Evolutionary conservation across 2,329 filamentous ascomycete species (phyloP), one percentile per base, ranked within the genome.

Genomic region (Cytospora piceae): DNA sequence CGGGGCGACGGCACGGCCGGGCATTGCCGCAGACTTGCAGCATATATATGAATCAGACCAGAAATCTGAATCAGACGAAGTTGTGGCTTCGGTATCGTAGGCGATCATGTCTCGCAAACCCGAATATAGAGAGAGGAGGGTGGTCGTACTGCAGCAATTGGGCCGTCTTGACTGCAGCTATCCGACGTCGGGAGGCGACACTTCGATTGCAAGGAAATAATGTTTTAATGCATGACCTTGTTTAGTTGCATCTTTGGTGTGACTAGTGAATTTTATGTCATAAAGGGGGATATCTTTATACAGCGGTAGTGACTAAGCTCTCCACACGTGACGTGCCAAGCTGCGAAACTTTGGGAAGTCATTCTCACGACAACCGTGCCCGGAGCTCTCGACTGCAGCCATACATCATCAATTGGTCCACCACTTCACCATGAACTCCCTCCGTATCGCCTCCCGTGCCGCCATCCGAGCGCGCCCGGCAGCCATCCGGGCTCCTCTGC

Each of bases 381-480:
- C 72, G 69, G 70, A 72, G 83, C 83, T 83, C 79, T 77, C 78
- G 76, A 56, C 59, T 63, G 59, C 55, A 77, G 80, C 78, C 78
- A 72, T 73, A 65, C 60, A 63, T 52, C 74, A 74, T 75, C 80
- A 81, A 83, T 82, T 82, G 78, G 76, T 78, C 78, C 75, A 78
- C 76, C 77, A 79, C 71, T 76, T 75, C 84, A 87, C 81, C 83
- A 98, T 98, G 94, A 97, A 93, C 88, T 91, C 93, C 81, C 83
- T 97, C 83, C 93, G 94, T 82, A 85, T 97, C 82, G 92, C 93
- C 85, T 65, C 63, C 66, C 91, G 94, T 82, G 87, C 89, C 81
- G 94, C 93, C 83, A 86, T 97, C 80, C 87, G 93, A 82, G 92
- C 88, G 77, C 90, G 90, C 76, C 90, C 93, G 77, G 83, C 90